These are phyloP conservation scores for Cardamine resedifolia DNA, from an alignment of 345 rosid species.

Conservation along the genomic window DNA sequence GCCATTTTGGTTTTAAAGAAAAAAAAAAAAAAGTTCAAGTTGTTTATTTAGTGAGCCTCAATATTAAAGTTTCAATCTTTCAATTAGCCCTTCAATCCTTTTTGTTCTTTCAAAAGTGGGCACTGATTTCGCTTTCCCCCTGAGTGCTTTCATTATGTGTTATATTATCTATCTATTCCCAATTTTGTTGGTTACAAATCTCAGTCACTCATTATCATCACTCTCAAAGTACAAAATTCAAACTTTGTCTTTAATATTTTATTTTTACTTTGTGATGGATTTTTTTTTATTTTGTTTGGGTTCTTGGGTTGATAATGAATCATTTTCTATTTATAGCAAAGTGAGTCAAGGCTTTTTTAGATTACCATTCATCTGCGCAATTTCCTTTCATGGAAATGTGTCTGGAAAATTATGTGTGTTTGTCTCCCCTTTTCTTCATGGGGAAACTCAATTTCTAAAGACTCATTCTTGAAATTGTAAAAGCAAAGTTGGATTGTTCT, in stretches of 20 bases:
- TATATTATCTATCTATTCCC: constrained; percentile 29
- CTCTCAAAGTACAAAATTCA: constrained; percentile 32
- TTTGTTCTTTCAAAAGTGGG: constrained; percentile 11
- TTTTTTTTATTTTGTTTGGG: background rate
- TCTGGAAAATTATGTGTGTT: constrained; percentile 27
- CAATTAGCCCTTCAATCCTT: background rate
- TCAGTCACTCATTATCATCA: constrained; percentile 36
- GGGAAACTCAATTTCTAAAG: background rate
- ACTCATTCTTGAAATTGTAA: background rate
- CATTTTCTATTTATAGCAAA: constrained; percentile 33
- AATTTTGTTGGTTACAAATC: constrained; percentile 31
- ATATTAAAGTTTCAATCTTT: constrained; percentile 4
- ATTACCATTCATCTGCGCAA: constrained; percentile 19
- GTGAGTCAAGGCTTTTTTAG: constrained; percentile 24
- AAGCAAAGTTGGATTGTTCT: background rate
- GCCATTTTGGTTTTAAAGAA: too few species aligned
- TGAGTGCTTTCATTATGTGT: constrained; percentile 39
- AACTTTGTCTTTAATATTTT: constrained; percentile 9
- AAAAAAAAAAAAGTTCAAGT: too few species aligned
- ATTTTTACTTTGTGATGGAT: constrained; percentile 9
- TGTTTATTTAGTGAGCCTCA: constrained; percentile 45
- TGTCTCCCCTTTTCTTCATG: constrained; percentile 31
- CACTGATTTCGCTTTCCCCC: constrained; percentile 11
- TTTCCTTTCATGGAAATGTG: constrained; percentile 22
- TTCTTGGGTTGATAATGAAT: constrained; percentile 36